Evolutionary conservation across 2,329 filamentous ascomycete species (phyloP).

Genomic region (Penicillium sp.): DNA sequence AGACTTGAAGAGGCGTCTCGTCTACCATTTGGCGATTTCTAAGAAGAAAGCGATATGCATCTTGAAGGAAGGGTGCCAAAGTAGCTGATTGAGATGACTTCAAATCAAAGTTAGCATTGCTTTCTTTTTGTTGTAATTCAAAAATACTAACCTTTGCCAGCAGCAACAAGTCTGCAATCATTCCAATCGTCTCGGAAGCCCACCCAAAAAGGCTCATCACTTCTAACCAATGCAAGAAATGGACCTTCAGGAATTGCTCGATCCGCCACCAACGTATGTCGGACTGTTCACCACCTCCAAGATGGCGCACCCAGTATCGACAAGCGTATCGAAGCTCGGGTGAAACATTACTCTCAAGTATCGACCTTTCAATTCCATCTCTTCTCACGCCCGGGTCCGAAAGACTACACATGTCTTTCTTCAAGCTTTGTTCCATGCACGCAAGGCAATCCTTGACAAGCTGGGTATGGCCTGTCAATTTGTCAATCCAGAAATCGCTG

Average conservation of each 20-base stretch:
- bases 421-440: background rate
- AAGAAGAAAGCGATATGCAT: too few species aligned
- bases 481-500: conserved; percentile 1
- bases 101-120: too few species aligned
- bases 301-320: conserved; percentile 29
- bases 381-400: background rate
- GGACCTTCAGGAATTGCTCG: conserved; percentile 16
- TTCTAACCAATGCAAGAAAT: conserved; percentile 31
- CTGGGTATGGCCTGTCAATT: background rate
- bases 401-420: conserved; percentile 7
- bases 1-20: too few species aligned
- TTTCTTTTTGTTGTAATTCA: too few species aligned
- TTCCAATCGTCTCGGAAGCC: conserved; percentile 16
- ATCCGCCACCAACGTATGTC: background rate
- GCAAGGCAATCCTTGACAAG: background rate
- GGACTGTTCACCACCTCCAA: conserved; percentile 10
- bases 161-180: background rate
- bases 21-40: too few species aligned
- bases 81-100: too few species aligned
- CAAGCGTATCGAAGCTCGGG: conserved; percentile 4
- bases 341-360: background rate
- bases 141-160: too few species aligned
- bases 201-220: conserved; percentile 23
- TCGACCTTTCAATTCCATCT: background rate
- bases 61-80: too few species aligned